Percentiles rank a stretch among this genome's conserved stretches.
Evolutionary conservation across 495 filamentous ascomycete species (phyloP).

Genomic region (Penicillium diatomitis): DNA sequence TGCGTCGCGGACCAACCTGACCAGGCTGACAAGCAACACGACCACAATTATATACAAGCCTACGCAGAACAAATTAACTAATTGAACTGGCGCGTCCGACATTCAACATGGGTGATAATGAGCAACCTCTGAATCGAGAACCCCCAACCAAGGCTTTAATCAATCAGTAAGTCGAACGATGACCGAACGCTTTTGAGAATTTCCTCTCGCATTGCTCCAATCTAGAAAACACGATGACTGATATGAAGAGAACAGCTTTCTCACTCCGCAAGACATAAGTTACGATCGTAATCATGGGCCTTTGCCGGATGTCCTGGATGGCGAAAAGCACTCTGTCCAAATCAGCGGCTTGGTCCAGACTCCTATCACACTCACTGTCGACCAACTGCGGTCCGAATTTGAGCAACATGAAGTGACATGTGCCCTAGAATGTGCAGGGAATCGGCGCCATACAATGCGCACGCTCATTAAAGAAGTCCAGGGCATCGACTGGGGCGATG

Average conservation of each 20-base stretch:
- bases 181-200: not conserved
- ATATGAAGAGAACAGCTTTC: slow-evolving; percentile 22
- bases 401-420: slow-evolving; percentile 45
- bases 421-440: slow-evolving; percentile 55
- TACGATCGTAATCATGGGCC: slow-evolving; percentile 48
- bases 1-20: no score
- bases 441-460: slow-evolving; percentile 56
- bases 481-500: slow-evolving; percentile 56
- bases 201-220: no score
- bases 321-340: slow-evolving; percentile 29
- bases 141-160: slow-evolving; percentile 23
- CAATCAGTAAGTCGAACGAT: not conserved
- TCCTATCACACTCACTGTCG: slow-evolving; percentile 21
- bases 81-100: no score
- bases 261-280: slow-evolving; percentile 24
- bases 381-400: slow-evolving; percentile 36
- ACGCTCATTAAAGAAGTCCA: slow-evolving; percentile 50
- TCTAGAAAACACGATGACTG: no score
- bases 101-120: no score
- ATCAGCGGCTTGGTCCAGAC: slow-evolving; percentile 31
- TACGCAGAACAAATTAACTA: no score
- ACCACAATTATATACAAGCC: no score
- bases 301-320: slow-evolving; percentile 34
- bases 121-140: slow-evolving; percentile 35
- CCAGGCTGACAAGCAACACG: no score